Conservation (phyloP, 1,284 basidiomycete genomes). For the Cutaneotrichosporon dermatis region DNA sequence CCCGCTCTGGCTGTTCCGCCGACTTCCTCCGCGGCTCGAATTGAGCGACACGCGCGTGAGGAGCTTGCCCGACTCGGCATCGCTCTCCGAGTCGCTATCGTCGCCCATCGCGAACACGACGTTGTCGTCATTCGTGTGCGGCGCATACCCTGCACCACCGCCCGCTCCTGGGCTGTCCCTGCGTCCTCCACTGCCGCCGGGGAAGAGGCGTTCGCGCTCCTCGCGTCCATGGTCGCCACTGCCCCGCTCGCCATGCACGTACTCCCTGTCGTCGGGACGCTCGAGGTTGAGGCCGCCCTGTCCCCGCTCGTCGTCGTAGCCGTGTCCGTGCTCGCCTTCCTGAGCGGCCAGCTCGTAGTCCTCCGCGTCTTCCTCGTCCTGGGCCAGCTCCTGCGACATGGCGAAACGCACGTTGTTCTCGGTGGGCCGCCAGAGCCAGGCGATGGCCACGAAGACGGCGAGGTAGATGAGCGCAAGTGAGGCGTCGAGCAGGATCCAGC, state of each 20-base stretch:
- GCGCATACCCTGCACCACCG: slow-evolving; percentile 10
- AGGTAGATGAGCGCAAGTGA: slow-evolving; percentile 85
- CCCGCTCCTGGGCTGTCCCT: slow-evolving; percentile 1
- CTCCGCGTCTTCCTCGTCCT: slow-evolving; percentile 86
- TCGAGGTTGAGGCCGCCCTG: neutral
- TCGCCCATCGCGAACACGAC: slow-evolving; percentile 81
- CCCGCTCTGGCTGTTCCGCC: neutral
- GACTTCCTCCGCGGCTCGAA: neutral
- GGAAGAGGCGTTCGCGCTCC: slow-evolving; percentile 3
- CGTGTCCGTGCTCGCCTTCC: slow-evolving; percentile 29
- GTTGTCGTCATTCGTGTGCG: slow-evolving; percentile 58
- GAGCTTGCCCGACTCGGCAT: slow-evolving; percentile 8
- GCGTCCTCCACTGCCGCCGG: neutral
- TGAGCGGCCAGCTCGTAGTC: slow-evolving; percentile 83
- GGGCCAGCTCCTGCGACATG: slow-evolving; percentile 53
- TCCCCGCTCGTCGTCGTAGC: neutral
- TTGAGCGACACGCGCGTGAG: slow-evolving; percentile 4
- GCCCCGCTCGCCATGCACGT: slow-evolving; percentile 5
- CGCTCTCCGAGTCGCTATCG: slow-evolving; percentile 51
- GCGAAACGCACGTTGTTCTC: slow-evolving; percentile 79
- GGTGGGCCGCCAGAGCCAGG: slow-evolving; percentile 91
- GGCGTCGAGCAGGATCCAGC: slow-evolving; percentile 97
- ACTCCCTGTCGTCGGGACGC: slow-evolving; percentile 8
- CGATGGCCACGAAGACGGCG: slow-evolving; percentile 71
- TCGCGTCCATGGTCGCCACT: slow-evolving; percentile 4